A percentile compares a stretch with the other conserved stretches of the same genome.
phyloP scores from a whole-genome alignment of 2,329 filamentous ascomycete genomes.

The Penicillium nordicum region DNA sequence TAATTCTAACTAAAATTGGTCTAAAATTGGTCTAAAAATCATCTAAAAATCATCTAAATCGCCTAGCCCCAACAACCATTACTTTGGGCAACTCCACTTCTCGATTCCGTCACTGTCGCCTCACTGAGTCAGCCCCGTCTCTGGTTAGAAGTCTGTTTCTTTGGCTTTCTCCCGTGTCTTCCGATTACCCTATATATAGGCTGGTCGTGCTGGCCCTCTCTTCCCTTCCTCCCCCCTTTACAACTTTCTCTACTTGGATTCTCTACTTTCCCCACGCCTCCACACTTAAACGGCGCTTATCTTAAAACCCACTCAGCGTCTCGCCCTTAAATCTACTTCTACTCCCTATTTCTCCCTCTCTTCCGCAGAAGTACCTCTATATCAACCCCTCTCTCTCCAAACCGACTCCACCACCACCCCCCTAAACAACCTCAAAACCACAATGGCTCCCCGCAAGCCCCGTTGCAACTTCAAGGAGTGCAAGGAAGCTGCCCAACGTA shows the following conservation, averaged over 20 bases:
- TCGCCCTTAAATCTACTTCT: background rate
- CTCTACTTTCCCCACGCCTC: conserved; percentile 2
- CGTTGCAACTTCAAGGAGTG: conserved; percentile 88
- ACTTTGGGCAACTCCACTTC: conserved; percentile 20
- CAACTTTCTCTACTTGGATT: background rate
- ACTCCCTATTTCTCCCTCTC: background rate
- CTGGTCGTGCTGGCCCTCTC: background rate
- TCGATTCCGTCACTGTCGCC: conserved; percentile 25
- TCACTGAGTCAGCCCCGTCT: conserved; percentile 23
- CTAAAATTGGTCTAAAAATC: background rate
- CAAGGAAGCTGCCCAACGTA: conserved; percentile 81
- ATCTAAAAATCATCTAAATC: background rate
- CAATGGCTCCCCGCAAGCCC: conserved; percentile 53
- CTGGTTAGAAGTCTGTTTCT: conserved; percentile 7
- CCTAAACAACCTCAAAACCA: conserved; percentile 13
- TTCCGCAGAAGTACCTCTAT: background rate
- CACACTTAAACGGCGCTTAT: conserved; percentile 19
- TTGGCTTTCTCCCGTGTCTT: conserved; percentile 23
- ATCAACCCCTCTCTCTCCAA: conserved; percentile 1
- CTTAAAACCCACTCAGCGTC: conserved; percentile 6
- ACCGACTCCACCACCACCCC: background rate
- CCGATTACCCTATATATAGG: conserved; percentile 23
- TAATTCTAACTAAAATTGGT: background rate
- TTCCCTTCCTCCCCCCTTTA: conserved; percentile 3
- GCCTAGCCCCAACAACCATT: background rate